These are phyloP conservation scores for Arthrinium phaeospermum DNA, from an alignment of 2,329 filamentous ascomycete genomes.

Conservation along the genomic window DNA sequence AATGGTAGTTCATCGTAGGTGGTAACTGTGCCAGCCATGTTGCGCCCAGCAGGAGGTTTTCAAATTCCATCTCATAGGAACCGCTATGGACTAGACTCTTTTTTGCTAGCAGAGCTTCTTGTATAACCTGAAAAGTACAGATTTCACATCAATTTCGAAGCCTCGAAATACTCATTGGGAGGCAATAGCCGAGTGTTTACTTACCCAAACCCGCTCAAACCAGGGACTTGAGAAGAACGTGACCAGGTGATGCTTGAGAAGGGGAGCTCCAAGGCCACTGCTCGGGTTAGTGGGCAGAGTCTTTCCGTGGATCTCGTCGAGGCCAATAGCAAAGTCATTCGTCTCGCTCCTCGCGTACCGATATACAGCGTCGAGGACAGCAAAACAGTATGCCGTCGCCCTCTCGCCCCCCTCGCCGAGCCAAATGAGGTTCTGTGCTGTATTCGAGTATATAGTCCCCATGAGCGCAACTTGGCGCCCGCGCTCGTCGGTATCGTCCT, in stretches of 20 bases:
- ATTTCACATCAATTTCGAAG: background rate
- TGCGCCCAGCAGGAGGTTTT: background rate
- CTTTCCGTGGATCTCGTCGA: background rate
- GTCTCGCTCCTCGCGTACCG: background rate
- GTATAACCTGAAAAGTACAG: background rate
- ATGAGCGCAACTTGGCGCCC: background rate
- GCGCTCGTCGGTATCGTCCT: background rate
- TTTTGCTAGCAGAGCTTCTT: background rate
- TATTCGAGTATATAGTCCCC: background rate
- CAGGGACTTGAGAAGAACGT: background rate
- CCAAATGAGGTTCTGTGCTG: background rate
- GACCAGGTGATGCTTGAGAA: background rate
- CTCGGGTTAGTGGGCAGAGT: background rate
- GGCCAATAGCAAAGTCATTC: background rate
- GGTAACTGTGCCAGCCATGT: background rate
- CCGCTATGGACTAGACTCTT: background rate
- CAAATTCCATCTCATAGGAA: background rate
- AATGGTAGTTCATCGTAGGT: background rate
- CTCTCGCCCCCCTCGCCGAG: background rate
- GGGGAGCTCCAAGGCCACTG: background rate
- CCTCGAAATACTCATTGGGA: no score
- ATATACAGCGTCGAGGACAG: background rate
- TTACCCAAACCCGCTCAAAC: slow-evolving; percentile 11
- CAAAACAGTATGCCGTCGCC: background rate
- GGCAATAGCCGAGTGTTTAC: background rate